Base-by-base conservation (phyloP, 2,329 filamentous ascomycete genomes). In the Talaromyces albobiverticillius region DNA sequence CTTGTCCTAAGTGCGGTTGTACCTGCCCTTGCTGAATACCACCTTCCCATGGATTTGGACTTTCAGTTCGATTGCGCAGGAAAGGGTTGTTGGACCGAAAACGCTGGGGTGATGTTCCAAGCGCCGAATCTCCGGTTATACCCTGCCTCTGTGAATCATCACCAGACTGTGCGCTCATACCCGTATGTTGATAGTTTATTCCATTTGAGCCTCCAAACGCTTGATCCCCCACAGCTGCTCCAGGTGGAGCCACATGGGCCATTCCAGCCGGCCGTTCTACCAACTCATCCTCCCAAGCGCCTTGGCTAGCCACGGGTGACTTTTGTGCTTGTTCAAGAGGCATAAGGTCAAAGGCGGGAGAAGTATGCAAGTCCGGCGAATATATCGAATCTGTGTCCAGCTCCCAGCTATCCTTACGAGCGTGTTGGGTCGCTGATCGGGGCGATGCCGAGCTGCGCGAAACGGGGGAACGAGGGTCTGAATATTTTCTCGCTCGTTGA, bases 31-130 rank as follows among this genome's bases (percentile, higher is more conserved):
- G 36, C 11, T 32, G 46, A 23, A 36, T 46, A 20, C n/a, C 36
- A 53, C 53, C 46, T 22, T 57, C 57, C 57, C 57, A 57, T 20
- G 57, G 55, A 48, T 55, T 55, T 20, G 55, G 42, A 20, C 49
- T 54, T 25, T 29, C 51, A 18, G 62, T 57, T 26, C 62, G 61
- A 2, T 66, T 54, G 51, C 68, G 71, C 48, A 73, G 43, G 41
- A 74, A 74, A 5, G 71, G 71, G 36, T 74, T 74, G 46, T 73
- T 74, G 14, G 71, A 73, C 50, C 64, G 68, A 22, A 73, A 60
- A 43, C 65, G 67, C 29, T 64, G 57, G 0, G 67, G 62, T 16
- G 59, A 60, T 13, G 66, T 64, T 53, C 63, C 62, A 20, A 59
- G 57, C 14, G 57, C 51, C 11, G 50, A 29, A 26, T 63, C 57